A percentile compares a stretch with the other conserved stretches of the same genome.
phyloP scores from a whole-genome alignment of 257 asterid species.

The Ophiorrhiza pumila region DNA sequence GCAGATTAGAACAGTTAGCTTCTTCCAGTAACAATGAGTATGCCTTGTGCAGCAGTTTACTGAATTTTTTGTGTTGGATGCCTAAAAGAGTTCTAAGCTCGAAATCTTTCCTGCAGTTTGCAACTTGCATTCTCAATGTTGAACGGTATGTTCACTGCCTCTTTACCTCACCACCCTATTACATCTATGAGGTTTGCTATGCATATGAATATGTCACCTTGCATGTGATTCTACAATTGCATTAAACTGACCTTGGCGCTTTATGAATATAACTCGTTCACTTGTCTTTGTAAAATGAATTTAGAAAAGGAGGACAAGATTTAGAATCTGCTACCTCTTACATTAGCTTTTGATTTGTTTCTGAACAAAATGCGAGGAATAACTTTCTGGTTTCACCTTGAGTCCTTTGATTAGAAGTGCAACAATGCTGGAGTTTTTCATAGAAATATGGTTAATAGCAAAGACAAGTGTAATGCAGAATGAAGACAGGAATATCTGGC shows the following conservation, averaged over 20 bases:
- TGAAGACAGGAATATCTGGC: neutral
- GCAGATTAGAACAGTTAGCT: constrained; percentile 27
- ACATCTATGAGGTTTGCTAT: neutral
- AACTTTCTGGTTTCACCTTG: neutral
- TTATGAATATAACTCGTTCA: neutral
- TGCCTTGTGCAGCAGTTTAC: constrained; percentile 49
- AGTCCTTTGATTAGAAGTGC: neutral
- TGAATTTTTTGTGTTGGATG: constrained; percentile 60
- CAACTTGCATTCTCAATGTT: constrained; percentile 72
- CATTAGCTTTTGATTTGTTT: neutral
- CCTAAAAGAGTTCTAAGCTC: constrained; percentile 67
- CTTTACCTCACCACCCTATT: neutral
- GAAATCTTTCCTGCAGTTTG: constrained; percentile 51
- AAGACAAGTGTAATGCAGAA: neutral
- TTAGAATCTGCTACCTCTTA: neutral
- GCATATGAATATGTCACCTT: neutral
- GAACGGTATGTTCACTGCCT: constrained; percentile 56
- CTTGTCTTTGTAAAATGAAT: neutral
- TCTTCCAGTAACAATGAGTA: constrained; percentile 30
- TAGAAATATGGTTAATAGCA: neutral
- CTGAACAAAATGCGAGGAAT: neutral
- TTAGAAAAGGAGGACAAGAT: neutral
- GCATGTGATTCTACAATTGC: neutral
- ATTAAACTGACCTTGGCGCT: neutral
- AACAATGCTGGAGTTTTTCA: neutral